Evolutionary conservation across 2,329 filamentous ascomycete species (phyloP).

Genomic region (Cucurbitaria berberidis): DNA sequence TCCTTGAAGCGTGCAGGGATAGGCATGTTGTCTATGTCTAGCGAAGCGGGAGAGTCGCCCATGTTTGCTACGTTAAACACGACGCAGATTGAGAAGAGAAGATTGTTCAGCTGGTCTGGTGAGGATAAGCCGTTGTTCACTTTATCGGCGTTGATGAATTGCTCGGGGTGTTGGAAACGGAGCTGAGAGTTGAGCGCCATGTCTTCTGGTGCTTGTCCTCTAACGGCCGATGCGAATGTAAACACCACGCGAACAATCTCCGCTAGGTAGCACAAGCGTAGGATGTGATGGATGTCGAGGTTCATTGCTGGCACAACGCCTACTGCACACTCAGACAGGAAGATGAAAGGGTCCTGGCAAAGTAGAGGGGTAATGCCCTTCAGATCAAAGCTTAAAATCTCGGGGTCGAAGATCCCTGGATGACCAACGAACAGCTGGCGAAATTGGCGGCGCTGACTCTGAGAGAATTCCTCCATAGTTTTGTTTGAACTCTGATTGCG

Average conservation of each 20-base stretch:
- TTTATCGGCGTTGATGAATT: slow-evolving; percentile 37
- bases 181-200: slow-evolving; percentile 5
- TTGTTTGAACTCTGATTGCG: slow-evolving; percentile 65
- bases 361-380: slow-evolving; percentile 63
- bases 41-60: slow-evolving; percentile 28
- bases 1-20: slow-evolving; percentile 34
- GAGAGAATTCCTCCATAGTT: slow-evolving; percentile 70
- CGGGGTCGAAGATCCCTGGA: slow-evolving; percentile 48
- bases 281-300: slow-evolving; percentile 77
- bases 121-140: slow-evolving; percentile 26
- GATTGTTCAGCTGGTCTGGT: slow-evolving; percentile 36
- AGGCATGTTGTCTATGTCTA: slow-evolving; percentile 34
- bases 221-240: slow-evolving; percentile 51
- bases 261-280: slow-evolving; percentile 86
- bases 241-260: slow-evolving; percentile 85
- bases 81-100: slow-evolving; percentile 42
- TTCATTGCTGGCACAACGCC: slow-evolving; percentile 70
- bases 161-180: slow-evolving; percentile 21
- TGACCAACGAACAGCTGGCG: slow-evolving; percentile 73
- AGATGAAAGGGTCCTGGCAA: slow-evolving; percentile 74
- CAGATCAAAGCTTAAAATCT: slow-evolving; percentile 50
- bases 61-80: slow-evolving; percentile 38
- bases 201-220: slow-evolving; percentile 8
- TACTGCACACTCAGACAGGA: slow-evolving; percentile 79
- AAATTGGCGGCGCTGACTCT: slow-evolving; percentile 73